Evolutionary conservation across 805 yeast genomes (phyloP).

Genomic region (Metschnikowia proteae): DNA sequence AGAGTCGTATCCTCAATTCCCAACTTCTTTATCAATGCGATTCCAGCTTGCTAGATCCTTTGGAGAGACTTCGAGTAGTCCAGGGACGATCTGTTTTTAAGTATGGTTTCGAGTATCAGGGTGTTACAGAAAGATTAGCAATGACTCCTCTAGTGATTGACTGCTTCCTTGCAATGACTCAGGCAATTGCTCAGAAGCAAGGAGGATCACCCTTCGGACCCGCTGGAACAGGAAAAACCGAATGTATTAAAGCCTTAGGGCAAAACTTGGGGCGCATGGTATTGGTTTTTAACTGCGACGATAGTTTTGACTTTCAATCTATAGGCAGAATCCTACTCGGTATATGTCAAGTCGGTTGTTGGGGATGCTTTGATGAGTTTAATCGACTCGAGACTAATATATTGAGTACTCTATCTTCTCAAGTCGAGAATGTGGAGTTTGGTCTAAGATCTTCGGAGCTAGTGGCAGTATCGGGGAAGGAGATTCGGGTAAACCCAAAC

Average conservation of each 20-base stretch:
- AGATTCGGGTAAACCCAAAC: slow-evolving; percentile 37
- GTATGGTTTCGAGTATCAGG: slow-evolving; percentile 84
- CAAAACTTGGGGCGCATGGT: slow-evolving; percentile 76
- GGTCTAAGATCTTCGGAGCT: slow-evolving; percentile 37
- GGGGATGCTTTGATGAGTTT: slow-evolving; percentile 97
- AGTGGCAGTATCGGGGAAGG: slow-evolving; percentile 43
- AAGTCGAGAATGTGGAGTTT: slow-evolving; percentile 65
- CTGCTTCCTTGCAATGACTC: slow-evolving; percentile 65
- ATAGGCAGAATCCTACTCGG: slow-evolving; percentile 78
- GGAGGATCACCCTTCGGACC: slow-evolving; percentile 97
- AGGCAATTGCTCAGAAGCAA: slow-evolving; percentile 63
- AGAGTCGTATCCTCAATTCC: slow-evolving; percentile 43
- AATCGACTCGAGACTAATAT: slow-evolving; percentile 70
- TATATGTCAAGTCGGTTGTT: slow-evolving; percentile 76
- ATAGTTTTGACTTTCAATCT: slow-evolving; percentile 74
- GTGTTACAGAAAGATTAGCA: slow-evolving; percentile 68
- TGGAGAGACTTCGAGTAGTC: slow-evolving; percentile 39
- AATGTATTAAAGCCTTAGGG: slow-evolving; percentile 81
- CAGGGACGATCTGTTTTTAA: slow-evolving; percentile 48
- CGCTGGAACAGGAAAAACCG: slow-evolving; percentile 97
- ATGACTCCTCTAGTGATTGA: slow-evolving; percentile 67
- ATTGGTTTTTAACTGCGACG: slow-evolving; percentile 88
- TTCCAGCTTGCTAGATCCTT: slow-evolving; percentile 18
- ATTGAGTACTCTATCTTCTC: slow-evolving; percentile 81
- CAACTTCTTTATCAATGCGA: slow-evolving; percentile 50